Base-by-base conservation (phyloP, 2,329 filamentous ascomycete genomes). In the Juglanconis oblonga region DNA sequence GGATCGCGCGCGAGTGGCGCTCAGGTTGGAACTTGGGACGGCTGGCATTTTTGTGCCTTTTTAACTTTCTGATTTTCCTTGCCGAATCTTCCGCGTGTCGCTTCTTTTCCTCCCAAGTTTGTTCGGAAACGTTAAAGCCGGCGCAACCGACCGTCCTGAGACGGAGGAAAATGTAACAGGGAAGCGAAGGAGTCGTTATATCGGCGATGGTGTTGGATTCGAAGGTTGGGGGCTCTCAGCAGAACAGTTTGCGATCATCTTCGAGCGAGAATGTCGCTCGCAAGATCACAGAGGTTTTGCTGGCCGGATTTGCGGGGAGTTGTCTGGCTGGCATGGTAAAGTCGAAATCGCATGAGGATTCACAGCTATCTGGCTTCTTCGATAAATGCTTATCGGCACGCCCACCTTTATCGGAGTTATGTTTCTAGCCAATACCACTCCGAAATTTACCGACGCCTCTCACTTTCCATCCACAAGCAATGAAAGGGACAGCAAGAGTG, bases 1-100 rank as follows among this genome's bases (percentile, higher is more conserved):
- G 8, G 90, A 91, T 65, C 91, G 88, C 68, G 92, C 82, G 67
- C 91, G 87, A 63, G 82, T 74, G 36, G 88, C 85, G 75, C 87
- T 93, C 75, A 96, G 88, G 59, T 67, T 81, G 66, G 71, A 81
- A 71, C 73, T 64, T 40, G 66, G 69, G 48, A 70, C 68, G 32
- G 64, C 57, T 67, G 75, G 72, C 60, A 69, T 73, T 40, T 57
- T 42, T 4, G 7, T 55, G 38, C 10, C 9, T 32, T 48, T 47
- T 49, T 24, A 17, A n/a, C 13, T 36, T 29, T 29, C 36, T 36
- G 55, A 29, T 11, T 32, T 14, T 31, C 47, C n/a, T 4, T 11
- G 7, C 24, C 35, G 13, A 29, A 6, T 11, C n/a, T 4, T 29
- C 11, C 29, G 4, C 33, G 14, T 31, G 4, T 40, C 17, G 31